Evolutionary conservation across 352 stramenopile genomes (phyloP), one percentile per base, ranked within the genome.

Genomic region (Pythium monospermum): DNA sequence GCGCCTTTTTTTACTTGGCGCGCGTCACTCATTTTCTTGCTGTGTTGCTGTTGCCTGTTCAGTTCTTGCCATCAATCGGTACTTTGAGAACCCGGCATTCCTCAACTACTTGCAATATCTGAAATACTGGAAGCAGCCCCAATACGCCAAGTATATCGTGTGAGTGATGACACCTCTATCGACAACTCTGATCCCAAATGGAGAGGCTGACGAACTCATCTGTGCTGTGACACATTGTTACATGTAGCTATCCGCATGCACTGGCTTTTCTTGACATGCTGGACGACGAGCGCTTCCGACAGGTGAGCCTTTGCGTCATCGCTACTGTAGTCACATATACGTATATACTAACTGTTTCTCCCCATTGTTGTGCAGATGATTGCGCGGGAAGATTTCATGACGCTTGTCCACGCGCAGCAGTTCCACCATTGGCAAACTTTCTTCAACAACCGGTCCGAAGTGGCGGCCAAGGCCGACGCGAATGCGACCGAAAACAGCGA

Each of bases 91-190:
- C 58, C 71, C 72, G 1, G 71, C 77, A 33, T 97, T 97, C 65
- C 68, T 96, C 52, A 85, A 87, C 59, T 97, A 96, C 68, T 63
- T 97, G 40, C 60, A 91, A 51, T 97, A 97, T 64, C 75, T 97
- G 54, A 87, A 91, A 64, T 97, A 97, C 71, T 97, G 86, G 85
- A 94, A 94, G 58, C 64, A 91, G 63, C 88, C 88, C 36, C 78
- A 96, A 53, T 97, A 97, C 52, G 84, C 84, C 50, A 87, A 92
- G 61, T 97, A 94, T 63, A 84, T 97, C 28, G 76, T 94, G 71
- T 88, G 81, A 49, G 71, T 11, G 37, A 10, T 56, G 22, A 21
- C 30, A n/a, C n/a, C n/a, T n/a, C n/a, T n/a, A n/a, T n/a, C n/a
- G n/a, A n/a, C n/a, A n/a, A n/a, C n/a, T n/a, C n/a, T n/a, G n/a